Conservation (phyloP, 805 yeast species). For the Kazachstania viticola region DNA sequence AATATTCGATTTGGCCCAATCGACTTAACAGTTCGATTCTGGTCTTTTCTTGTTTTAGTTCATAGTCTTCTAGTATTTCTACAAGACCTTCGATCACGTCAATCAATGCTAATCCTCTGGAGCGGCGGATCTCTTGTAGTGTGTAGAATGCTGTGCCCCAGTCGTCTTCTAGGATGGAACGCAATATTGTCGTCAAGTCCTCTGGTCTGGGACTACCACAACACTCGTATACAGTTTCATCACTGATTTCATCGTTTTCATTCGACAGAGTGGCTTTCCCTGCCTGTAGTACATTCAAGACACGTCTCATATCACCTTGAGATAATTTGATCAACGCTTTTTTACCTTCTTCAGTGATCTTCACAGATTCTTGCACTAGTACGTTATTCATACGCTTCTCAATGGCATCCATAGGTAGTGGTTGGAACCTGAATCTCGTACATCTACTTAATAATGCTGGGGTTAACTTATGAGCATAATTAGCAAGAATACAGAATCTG, state of each 20-base stretch:
- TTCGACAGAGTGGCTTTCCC: constrained; percentile 66
- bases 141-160: constrained; percentile 72
- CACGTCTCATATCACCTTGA: constrained; percentile 95
- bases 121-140: constrained; percentile 48
- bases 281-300: constrained; percentile 87
- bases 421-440: constrained; percentile 87
- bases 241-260: constrained; percentile 44
- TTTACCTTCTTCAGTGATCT: constrained; percentile 47
- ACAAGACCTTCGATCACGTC: constrained; percentile 74
- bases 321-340: constrained; percentile 57
- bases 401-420: constrained; percentile 59
- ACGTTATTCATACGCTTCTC: constrained; percentile 58
- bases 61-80: constrained; percentile 55
- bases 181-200: constrained; percentile 65
- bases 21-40: constrained; percentile 57
- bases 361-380: constrained; percentile 52
- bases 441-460: constrained; percentile 94
- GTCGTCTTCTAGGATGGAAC: constrained; percentile 72
- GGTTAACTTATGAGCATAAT: constrained; percentile 88
- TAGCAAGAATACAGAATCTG: constrained; percentile 91
- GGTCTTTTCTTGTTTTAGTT: constrained; percentile 44
- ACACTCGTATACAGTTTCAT: constrained; percentile 79
- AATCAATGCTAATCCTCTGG: constrained; percentile 80
- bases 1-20: constrained; percentile 80
- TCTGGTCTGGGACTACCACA: constrained; percentile 91